Conservation (phyloP, 2,329 filamentous ascomycete species). For the Didymella exigua region DNA sequence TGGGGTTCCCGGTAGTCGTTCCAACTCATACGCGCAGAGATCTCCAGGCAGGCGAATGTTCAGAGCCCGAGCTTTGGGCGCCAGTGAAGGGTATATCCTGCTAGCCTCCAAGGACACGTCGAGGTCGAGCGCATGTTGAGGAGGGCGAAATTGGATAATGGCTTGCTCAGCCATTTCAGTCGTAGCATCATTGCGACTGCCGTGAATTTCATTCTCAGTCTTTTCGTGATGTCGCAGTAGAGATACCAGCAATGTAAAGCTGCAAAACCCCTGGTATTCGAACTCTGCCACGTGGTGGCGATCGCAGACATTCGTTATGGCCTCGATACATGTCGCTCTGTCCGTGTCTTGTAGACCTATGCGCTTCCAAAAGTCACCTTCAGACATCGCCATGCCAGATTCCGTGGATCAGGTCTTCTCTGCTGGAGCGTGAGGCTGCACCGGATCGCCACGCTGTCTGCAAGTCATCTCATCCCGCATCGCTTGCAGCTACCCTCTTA, state of each 20-base stretch:
- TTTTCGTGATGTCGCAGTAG: too few species aligned
- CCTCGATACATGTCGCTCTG: constrained; percentile 13
- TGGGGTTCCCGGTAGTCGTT: constrained; percentile 31
- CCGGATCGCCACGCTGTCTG: not conserved
- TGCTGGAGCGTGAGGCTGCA: not conserved
- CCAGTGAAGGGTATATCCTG: constrained; percentile 27
- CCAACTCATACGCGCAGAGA: constrained; percentile 36
- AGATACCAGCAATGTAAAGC: constrained; percentile 25
- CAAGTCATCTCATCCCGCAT: constrained; percentile 16
- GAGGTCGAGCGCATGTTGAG: constrained; percentile 31
- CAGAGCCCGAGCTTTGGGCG: constrained; percentile 25
- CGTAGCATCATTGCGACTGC: too few species aligned
- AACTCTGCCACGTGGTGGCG: constrained; percentile 18
- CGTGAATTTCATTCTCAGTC: too few species aligned
- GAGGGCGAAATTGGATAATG: constrained; percentile 39
- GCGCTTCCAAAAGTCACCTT: constrained; percentile 22
- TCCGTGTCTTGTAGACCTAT: constrained; percentile 19
- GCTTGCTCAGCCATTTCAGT: not conserved
- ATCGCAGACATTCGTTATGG: constrained; percentile 14
- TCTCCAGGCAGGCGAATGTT: constrained; percentile 13
- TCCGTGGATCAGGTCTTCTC: not conserved
- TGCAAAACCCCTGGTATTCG: constrained; percentile 32
- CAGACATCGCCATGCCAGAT: not conserved
- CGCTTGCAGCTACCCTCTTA: not conserved
- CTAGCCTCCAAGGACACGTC: constrained; percentile 26